Conservation (phyloP, 2,329 filamentous ascomycete species). For the Alternaria longipes region DNA sequence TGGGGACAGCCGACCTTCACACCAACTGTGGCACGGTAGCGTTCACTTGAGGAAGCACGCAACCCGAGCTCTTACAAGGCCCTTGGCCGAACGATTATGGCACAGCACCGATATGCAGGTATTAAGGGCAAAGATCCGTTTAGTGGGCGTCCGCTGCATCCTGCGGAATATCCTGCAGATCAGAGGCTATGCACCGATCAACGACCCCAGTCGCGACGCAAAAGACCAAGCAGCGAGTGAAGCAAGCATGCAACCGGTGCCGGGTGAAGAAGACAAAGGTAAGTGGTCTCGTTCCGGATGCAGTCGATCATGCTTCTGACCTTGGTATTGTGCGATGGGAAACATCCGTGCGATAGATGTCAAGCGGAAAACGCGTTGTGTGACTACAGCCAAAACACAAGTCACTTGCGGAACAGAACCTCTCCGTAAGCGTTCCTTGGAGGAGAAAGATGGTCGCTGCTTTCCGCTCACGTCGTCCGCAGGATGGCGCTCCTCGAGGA, state of each 20-base stretch:
- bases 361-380: not conserved
- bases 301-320: conserved; percentile 2
- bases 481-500: conserved; percentile 6
- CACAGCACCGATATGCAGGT: conserved; percentile 1
- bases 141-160: not conserved
- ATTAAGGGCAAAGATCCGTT: not conserved
- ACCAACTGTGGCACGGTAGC: conserved; percentile 1
- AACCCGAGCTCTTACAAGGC: conserved; percentile 2
- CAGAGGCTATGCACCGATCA: not conserved
- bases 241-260: conserved; percentile 18
- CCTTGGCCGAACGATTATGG: not conserved
- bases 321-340: conserved; percentile 2
- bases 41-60: not conserved
- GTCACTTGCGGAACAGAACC: not conserved
- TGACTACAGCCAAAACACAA: not conserved
- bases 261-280: conserved; percentile 18
- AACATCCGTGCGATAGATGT: not conserved
- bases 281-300: not conserved
- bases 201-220: not conserved
- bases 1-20: not conserved
- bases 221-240: conserved; percentile 12
- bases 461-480: not conserved
- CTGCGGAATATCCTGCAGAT: not conserved
- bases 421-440: not conserved
- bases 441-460: not conserved